Conservation (phyloP, 2,329 filamentous ascomycete species). For the Metarhizium guizhouense region DNA sequence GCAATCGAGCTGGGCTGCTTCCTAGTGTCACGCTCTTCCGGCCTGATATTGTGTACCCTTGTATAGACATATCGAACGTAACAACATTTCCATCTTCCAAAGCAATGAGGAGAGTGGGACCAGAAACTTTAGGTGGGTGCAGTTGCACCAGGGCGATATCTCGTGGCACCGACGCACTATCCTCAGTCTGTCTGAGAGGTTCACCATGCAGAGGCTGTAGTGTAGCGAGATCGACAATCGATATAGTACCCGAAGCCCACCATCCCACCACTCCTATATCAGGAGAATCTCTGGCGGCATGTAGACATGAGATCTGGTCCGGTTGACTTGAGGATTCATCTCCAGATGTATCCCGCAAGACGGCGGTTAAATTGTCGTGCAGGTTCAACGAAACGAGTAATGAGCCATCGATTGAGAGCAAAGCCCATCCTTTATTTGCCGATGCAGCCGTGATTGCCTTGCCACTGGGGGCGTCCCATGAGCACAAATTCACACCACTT, state of each 20-base stretch:
- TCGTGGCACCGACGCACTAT: constrained; percentile 71
- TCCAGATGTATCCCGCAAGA: constrained; percentile 50
- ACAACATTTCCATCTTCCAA: constrained; percentile 90
- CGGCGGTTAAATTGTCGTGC: constrained; percentile 44
- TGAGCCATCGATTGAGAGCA: constrained; percentile 71
- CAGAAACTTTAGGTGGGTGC: constrained; percentile 46
- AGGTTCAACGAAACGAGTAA: constrained; percentile 61
- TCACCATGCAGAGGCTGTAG: constrained; percentile 59
- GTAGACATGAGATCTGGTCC: constrained; percentile 79
- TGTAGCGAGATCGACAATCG: constrained; percentile 59
- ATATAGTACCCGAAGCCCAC: constrained; percentile 75
- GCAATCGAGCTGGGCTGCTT: constrained; percentile 74
- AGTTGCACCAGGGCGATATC: constrained; percentile 74
- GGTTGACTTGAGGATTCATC: constrained; percentile 24
- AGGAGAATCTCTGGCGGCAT: constrained; percentile 56
- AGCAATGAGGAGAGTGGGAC: constrained; percentile 75
- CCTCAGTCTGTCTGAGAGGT: constrained; percentile 47
- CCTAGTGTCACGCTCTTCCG: constrained; percentile 80
- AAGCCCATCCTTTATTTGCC: constrained; percentile 57
- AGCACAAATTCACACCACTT: constrained; percentile 41
- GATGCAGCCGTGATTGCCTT: constrained; percentile 69
- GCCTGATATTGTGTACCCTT: constrained; percentile 54
- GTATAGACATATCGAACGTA: constrained; percentile 63
- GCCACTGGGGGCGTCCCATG: constrained; percentile 45
- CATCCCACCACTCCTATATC: constrained; percentile 74